Evolutionary conservation across 257 asterid genomes (phyloP), one percentile per base, ranked within the genome.

Genomic region (Ballota nigra): DNA sequence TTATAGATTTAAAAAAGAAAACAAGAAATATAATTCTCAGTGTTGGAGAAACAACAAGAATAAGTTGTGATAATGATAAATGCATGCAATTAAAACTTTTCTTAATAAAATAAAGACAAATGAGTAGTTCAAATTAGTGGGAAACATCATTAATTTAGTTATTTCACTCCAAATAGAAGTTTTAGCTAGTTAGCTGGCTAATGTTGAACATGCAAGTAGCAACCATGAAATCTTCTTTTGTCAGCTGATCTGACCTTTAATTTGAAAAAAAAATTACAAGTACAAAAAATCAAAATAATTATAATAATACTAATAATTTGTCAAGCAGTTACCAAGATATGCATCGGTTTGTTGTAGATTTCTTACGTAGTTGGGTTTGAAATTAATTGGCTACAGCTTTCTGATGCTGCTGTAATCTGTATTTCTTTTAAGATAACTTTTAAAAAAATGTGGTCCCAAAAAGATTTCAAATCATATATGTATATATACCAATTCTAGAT

Each of bases 391-490:
- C 13, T 13, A 55, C 75, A 60, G 41, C 63, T 51, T 23, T 73
- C 52, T 52, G 43, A 29, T 60, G 68, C 70, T 68, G 72, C 59
- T 24, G 61, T 74, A 49, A 66, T 60, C 63, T 64, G 63, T 36
- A 63, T 76, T 69, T 72, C 19, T 67, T 72, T 22, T 53, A 11
- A 62, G 13, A 52, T 23, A 66, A 65, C 55, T 18, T 24, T 3
- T 29, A 15, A 38, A 47, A 53, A 55, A 6, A 13, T 33, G 86
- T 78, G 83, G 83, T 82, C 83, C 86, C 86, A 6, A 62, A 68
- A 71, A 82, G 83, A 82, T 78, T 63, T 78, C 34, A 82, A 78
- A 82, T 82, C 83, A 75, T 58, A 69, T 70, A 23, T 36, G 43
- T 40, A 13, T 12, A 71, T 70, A 45, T 47, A 53, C 28, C 66